These are phyloP conservation scores for Neohortaea acidophila DNA, from an alignment of 495 filamentous ascomycete genomes.

Conservation along the genomic window DNA sequence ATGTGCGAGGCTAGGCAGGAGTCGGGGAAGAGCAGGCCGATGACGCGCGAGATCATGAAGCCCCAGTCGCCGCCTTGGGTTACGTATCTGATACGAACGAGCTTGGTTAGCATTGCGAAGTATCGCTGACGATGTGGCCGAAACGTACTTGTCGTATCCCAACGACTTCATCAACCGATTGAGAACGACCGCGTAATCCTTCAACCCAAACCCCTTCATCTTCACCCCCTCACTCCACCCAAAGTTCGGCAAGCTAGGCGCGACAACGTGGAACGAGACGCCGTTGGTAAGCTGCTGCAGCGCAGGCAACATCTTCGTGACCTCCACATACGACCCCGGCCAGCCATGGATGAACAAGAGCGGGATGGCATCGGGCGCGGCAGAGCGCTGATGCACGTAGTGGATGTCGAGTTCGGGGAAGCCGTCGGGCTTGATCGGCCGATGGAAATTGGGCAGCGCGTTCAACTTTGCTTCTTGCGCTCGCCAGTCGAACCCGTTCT, in stretches of 20 bases:
- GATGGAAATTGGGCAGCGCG: constrained; percentile 25
- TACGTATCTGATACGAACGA: too few relatives aligned
- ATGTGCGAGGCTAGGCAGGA: constrained; percentile 48
- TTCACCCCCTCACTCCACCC: constrained; percentile 46
- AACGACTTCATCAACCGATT: constrained; percentile 54
- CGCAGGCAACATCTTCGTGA: constrained; percentile 43
- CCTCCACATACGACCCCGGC: constrained; percentile 56
- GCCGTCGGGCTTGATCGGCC: constrained; percentile 20
- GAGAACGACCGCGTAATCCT: constrained; percentile 37
- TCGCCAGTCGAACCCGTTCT: constrained; percentile 29
- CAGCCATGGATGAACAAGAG: constrained; percentile 24
- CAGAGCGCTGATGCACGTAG: constrained; percentile 25
- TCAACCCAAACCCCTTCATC: constrained; percentile 40
- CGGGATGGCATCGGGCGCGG: constrained; percentile 21
- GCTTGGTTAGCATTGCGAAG: background rate
- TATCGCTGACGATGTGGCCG: too few relatives aligned
- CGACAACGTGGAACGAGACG: constrained; percentile 52
- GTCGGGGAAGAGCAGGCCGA: constrained; percentile 41
- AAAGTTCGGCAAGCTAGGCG: constrained; percentile 56
- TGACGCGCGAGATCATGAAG: constrained; percentile 41
- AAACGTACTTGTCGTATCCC: constrained; percentile 50
- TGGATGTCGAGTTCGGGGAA: constrained; percentile 26
- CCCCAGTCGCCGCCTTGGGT: constrained; percentile 59
- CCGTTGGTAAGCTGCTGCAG: constrained; percentile 31
- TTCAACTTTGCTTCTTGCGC: constrained; percentile 25